Evolutionary conservation across 257 asterid species (phyloP).

Genomic region (Solanum medicagineum): DNA sequence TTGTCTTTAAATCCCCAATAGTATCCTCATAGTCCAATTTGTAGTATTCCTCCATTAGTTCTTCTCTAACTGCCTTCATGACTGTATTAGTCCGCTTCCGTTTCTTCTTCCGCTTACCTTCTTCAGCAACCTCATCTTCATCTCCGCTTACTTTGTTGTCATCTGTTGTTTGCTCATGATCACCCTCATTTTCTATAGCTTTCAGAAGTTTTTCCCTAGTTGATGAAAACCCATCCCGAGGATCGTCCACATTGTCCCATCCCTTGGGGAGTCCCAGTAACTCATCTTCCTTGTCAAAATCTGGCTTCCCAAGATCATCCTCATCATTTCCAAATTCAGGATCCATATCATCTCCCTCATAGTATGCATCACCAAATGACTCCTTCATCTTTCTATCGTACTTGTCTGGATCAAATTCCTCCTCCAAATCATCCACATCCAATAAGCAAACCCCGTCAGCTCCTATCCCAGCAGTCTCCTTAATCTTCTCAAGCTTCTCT

Average conservation of each 20-base stretch:
- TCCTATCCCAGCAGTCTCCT: constrained; percentile 61
- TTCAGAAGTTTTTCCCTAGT: constrained; percentile 37
- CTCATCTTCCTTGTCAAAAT: constrained; percentile 79
- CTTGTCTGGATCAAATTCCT: constrained; percentile 64
- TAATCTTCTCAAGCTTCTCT: constrained; percentile 71
- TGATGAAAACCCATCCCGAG: constrained; percentile 36
- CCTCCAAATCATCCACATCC: constrained; percentile 62
- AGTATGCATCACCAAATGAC: constrained; percentile 51
- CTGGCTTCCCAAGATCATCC: constrained; percentile 53
- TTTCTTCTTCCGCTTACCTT: constrained; percentile 50
- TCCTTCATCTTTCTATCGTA: constrained; percentile 69
- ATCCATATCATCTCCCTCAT: constrained; percentile 50
- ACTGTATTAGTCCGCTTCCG: constrained; percentile 32
- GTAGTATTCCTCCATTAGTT: constrained; percentile 73
- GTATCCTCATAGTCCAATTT: constrained; percentile 81
- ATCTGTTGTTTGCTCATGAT: constrained; percentile 9
- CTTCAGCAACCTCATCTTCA: constrained; percentile 14
- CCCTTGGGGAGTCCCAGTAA: constrained; percentile 67
- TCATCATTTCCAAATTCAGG: constrained; percentile 49
- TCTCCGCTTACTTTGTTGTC: constrained; percentile 17
- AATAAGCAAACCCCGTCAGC: constrained; percentile 27
- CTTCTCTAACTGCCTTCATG: constrained; percentile 33
- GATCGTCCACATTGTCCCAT: constrained; percentile 38
- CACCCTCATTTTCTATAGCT: constrained; percentile 9
- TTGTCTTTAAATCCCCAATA: constrained; percentile 67